A percentile compares a stretch with the other conserved stretches of the same genome.
These are phyloP conservation scores for Bipolaris zeicola DNA, from an alignment of 2,329 filamentous ascomycete species.

Conservation along the genomic window DNA sequence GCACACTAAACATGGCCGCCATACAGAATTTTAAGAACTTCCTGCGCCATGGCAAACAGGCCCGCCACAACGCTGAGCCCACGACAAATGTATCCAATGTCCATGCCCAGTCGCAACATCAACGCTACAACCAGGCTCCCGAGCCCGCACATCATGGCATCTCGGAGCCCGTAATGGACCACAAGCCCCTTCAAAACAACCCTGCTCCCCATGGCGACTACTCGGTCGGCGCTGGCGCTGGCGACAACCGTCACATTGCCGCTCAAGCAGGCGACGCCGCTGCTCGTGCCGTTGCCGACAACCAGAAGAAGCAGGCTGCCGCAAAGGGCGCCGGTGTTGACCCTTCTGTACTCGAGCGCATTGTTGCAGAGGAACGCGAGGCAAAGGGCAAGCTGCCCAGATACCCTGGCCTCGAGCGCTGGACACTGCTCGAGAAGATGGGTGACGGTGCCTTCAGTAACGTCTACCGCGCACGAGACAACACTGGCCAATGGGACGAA, in stretches of 20 bases:
- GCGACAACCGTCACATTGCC: constrained; percentile 67
- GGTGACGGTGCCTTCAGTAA: constrained; percentile 99
- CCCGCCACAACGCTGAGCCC: constrained; percentile 69
- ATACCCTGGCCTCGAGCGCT: constrained; percentile 85
- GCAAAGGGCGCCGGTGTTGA: constrained; percentile 56
- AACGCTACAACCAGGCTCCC: constrained; percentile 56
- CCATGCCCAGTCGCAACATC: constrained; percentile 64
- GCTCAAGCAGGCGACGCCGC: constrained; percentile 71
- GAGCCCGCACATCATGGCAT: constrained; percentile 61
- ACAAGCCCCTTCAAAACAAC: constrained; percentile 59
- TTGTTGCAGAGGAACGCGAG: constrained; percentile 90
- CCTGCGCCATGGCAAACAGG: constrained; percentile 97
- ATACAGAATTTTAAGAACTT: constrained; percentile 99
- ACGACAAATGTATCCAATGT: constrained; percentile 68
- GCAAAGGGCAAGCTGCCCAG: constrained; percentile 82
- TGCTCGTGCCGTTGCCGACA: constrained; percentile 65
- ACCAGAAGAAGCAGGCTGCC: constrained; percentile 61
- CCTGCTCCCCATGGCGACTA: constrained; percentile 61
- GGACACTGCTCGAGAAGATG: constrained; percentile 93
- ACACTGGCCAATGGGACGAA: constrained; percentile 71
- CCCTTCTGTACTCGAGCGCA: constrained; percentile 73
- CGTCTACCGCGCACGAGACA: constrained; percentile 88
- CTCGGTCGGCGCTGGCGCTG: constrained; percentile 65
- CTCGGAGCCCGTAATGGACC: constrained; percentile 63
- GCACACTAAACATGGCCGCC: constrained; percentile 60